These are phyloP conservation scores for Mycena vulgaris DNA, from an alignment of 768 basidiomycete genomes.

Conservation along the genomic window DNA sequence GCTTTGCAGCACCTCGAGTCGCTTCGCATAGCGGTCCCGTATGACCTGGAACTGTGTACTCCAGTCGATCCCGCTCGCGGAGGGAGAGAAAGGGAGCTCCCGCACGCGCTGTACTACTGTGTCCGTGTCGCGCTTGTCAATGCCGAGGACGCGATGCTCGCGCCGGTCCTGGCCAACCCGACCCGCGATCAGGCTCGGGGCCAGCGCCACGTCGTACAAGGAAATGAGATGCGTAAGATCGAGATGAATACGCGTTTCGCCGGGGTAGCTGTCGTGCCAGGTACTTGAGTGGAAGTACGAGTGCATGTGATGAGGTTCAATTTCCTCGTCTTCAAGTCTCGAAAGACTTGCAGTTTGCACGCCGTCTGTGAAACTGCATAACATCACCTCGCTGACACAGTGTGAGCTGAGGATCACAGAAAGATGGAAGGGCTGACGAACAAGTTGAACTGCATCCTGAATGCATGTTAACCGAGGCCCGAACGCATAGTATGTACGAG, in stretches of 20 bases:
- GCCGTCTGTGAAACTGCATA: conserved; percentile 61
- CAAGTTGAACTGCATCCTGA: conserved; percentile 67
- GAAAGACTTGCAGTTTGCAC: conserved; percentile 55
- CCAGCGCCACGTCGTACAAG: conserved; percentile 58
- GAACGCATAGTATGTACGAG: conserved; percentile 8
- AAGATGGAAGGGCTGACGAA: conserved; percentile 42
- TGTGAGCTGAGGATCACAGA: background rate
- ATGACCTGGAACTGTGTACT: conserved; percentile 52
- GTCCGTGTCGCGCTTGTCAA: conserved; percentile 46
- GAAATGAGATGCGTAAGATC: conserved; percentile 60
- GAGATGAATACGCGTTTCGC: conserved; percentile 59
- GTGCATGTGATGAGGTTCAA: conserved; percentile 21
- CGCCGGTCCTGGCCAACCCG: conserved; percentile 51
- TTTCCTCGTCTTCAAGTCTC: conserved; percentile 42
- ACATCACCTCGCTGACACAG: conserved; percentile 2
- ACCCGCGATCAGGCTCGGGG: conserved; percentile 52
- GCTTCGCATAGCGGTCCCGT: conserved; percentile 56
- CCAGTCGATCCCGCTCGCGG: conserved; percentile 60
- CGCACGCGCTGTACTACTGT: conserved; percentile 48
- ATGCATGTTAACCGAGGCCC: conserved; percentile 14
- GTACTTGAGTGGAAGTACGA: conserved; percentile 51
- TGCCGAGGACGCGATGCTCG: conserved; percentile 53
- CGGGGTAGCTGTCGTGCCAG: conserved; percentile 61
- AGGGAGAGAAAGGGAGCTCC: conserved; percentile 15
- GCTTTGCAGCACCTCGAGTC: conserved; percentile 57